phyloP scores from a whole-genome alignment of 768 basidiomycete genomes.

The Amanita pseudoporphyria region DNA sequence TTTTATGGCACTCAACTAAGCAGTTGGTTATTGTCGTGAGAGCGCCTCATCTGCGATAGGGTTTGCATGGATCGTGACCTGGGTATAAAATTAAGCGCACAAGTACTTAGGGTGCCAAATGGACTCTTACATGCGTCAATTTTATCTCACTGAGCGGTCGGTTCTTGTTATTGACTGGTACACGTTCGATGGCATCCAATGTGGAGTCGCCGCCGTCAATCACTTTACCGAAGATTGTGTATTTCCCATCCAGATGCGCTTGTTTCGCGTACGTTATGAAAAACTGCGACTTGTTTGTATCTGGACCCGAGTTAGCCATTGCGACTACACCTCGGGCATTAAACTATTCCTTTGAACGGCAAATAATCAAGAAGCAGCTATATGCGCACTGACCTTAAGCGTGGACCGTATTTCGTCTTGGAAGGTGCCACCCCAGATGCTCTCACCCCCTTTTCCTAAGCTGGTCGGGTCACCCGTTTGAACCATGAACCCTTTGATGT shows the following conservation, averaged over 20 bases:
- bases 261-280: slow-evolving; percentile 91
- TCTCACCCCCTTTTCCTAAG: slow-evolving; percentile 93
- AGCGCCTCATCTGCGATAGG: slow-evolving; percentile 79
- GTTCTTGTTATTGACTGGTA: slow-evolving; percentile 87
- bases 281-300: slow-evolving; percentile 89
- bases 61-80: slow-evolving; percentile 91
- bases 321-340: slow-evolving; percentile 91
- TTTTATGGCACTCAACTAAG: background rate
- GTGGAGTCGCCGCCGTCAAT: slow-evolving; percentile 96
- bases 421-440: slow-evolving; percentile 91
- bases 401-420: slow-evolving; percentile 90
- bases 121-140: slow-evolving; percentile 55
- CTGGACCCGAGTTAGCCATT: slow-evolving; percentile 95
- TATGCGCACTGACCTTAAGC: slow-evolving; percentile 55
- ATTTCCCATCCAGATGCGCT: slow-evolving; percentile 87
- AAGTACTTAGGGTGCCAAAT: slow-evolving; percentile 5
- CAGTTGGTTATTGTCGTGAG: slow-evolving; percentile 21
- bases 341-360: slow-evolving; percentile 46
- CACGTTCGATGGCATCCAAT: slow-evolving; percentile 87
- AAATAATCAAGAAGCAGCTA: slow-evolving; percentile 9
- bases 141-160: slow-evolving; percentile 81
- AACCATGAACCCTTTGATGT: slow-evolving; percentile 94
- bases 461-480: slow-evolving; percentile 89
- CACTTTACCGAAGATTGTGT: slow-evolving; percentile 95
- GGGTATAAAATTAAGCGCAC: slow-evolving; percentile 6